Evolutionary conservation across 495 filamentous ascomycete species (phyloP).

Genomic region (Collariella sp.): DNA sequence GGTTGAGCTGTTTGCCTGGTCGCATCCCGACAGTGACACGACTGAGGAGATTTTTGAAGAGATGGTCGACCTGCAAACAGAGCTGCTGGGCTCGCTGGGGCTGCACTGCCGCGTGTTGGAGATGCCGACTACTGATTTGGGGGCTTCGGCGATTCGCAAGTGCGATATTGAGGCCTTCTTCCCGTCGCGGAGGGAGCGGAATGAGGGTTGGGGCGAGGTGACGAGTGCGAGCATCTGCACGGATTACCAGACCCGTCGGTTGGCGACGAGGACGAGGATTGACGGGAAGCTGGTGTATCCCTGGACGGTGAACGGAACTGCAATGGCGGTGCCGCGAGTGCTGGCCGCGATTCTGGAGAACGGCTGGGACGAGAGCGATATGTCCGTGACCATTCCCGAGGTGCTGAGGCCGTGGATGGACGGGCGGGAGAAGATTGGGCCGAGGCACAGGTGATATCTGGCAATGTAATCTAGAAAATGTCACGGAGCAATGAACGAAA

Average conservation of each 20-base stretch:
- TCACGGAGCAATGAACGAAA: not conserved
- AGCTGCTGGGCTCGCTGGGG: slow-evolving; percentile 63
- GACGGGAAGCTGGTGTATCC: slow-evolving; percentile 51
- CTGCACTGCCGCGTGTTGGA: slow-evolving; percentile 86
- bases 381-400: slow-evolving; percentile 63
- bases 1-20: slow-evolving; percentile 94
- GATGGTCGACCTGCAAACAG: slow-evolving; percentile 75
- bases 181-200: slow-evolving; percentile 62
- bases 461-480: not conserved
- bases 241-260: slow-evolving; percentile 81
- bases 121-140: slow-evolving; percentile 84
- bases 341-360: slow-evolving; percentile 90
- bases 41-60: slow-evolving; percentile 62
- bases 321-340: slow-evolving; percentile 82
- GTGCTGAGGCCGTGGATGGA: slow-evolving; percentile 75
- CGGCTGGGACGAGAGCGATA: slow-evolving; percentile 64
- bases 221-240: slow-evolving; percentile 86
- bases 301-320: slow-evolving; percentile 90
- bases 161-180: slow-evolving; percentile 91
- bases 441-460: slow-evolving; percentile 21
- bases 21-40: slow-evolving; percentile 36
- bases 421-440: slow-evolving; percentile 55
- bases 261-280: slow-evolving; percentile 58
- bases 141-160: slow-evolving; percentile 78
- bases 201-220: slow-evolving; percentile 89